Evolutionary conservation across 2,329 filamentous ascomycete species (phyloP).

Genomic region (Fusarium sp.): DNA sequence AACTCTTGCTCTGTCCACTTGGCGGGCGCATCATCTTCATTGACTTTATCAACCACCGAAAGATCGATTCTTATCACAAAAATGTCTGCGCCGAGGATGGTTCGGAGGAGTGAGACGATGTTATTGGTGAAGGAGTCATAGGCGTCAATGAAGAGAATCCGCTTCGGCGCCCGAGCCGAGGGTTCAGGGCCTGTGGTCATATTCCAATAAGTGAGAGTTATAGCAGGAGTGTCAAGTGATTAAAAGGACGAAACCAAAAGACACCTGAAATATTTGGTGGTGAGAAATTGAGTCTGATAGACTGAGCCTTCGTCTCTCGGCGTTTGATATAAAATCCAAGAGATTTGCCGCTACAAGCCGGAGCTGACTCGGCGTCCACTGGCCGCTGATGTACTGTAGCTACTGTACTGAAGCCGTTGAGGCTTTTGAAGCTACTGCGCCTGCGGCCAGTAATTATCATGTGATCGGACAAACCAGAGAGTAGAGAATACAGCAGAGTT

Average conservation of each 20-base stretch:
- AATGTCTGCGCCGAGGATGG: conserved; percentile 75
- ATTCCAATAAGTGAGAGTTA: not conserved
- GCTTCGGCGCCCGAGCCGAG: conserved; percentile 43
- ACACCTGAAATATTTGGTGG: not conserved
- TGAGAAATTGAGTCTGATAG: conserved; percentile 12
- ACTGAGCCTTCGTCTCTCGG: conserved; percentile 19
- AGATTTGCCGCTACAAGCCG: conserved; percentile 49
- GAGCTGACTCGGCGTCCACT: conserved; percentile 41
- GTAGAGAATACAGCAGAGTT: conserved; percentile 11
- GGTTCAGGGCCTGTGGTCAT: conserved; percentile 44
- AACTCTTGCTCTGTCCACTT: conserved; percentile 61
- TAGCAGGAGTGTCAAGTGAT: not conserved
- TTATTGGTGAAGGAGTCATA: conserved; percentile 99
- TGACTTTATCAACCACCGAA: conserved; percentile 62
- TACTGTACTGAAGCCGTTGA: conserved; percentile 7
- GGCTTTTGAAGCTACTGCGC: conserved; percentile 8
- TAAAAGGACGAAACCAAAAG: not conserved
- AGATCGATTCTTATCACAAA: conserved; percentile 58
- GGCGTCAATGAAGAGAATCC: conserved; percentile 90
- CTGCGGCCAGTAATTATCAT: conserved; percentile 25
- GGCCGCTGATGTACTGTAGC: no score
- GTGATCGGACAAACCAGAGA: conserved; percentile 17
- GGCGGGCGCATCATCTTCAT: conserved; percentile 8
- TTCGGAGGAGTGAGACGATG: conserved; percentile 84
- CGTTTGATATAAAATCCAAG: conserved; percentile 24